Base-by-base conservation (phyloP, 495 filamentous ascomycete genomes). In the Cairneyella variabilis region DNA sequence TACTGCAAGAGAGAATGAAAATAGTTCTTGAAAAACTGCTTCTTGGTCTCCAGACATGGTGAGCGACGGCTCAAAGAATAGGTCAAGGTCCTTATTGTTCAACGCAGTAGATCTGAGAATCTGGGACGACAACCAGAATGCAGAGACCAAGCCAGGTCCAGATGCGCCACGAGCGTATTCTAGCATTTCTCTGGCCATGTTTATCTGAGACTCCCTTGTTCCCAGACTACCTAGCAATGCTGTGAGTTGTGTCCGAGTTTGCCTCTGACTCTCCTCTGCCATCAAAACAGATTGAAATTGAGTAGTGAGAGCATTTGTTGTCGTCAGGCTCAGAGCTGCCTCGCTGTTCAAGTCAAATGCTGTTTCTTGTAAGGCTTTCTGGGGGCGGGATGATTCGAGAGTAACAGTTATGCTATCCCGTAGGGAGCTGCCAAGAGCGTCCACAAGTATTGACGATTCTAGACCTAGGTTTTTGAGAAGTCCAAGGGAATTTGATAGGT, bases 41-140 rank as follows among this genome's bases (percentile, higher is more conserved):
- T 76, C 72, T 39, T 78, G 76, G 3, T 70, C 69, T 27, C 76
- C 71, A 1, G 70, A 62, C 27, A 68, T 28, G 12, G 76, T 67
- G 14, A 79, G 56, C 12, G 78, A 75, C 5, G 73, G 54, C 56
- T 76, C 66, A 11, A 95, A 70, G 54, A 92, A 85, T 26, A 85
- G 81, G 37, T 89, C 88, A 3, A 88, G 66, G 34, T 75, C 73
- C 41, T 75, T 64, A n/a, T 72, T 66, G 0, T 72, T 69, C 3
- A 67, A 56, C 20, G 76, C 69, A 3, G 76, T 69, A 21, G 78
- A 66, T 58, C 80, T 80, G 30, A 95, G 67, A 7, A 93, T 73
- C 37, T 86, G 82, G 49, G 90, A 78, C 1, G 86, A 76, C 9
- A 97, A 73, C 95, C 95, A 98, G 61, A 91, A 83, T 11, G 83